phyloP scores from a whole-genome alignment of 176 grass and related monocot species.

The Hyparrhenia diplandra region DNA sequence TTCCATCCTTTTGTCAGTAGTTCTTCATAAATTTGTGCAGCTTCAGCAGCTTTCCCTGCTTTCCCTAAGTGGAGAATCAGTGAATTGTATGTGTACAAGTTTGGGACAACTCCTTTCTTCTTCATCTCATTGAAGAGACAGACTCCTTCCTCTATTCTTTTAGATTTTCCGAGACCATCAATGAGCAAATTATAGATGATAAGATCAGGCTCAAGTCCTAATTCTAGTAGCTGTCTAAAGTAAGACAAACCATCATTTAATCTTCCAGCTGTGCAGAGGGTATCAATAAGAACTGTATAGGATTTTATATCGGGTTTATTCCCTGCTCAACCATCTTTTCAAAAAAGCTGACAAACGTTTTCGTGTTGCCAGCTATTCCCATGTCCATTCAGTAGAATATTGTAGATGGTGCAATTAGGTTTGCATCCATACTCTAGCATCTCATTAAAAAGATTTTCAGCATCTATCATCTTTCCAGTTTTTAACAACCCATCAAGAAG shows the following conservation, averaged over 20 bases:
- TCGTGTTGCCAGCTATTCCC: constrained; percentile 63
- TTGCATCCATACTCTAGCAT: constrained; percentile 77
- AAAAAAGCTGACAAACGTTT: constrained; percentile 60
- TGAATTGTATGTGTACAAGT: constrained; percentile 90
- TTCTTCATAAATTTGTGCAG: constrained; percentile 78
- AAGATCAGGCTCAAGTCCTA: constrained; percentile 74
- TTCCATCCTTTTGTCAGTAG: constrained; percentile 67
- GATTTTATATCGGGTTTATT: constrained; percentile 94
- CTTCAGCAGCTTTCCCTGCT: constrained; percentile 64
- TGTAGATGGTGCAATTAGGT: constrained; percentile 82
- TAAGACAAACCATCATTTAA: constrained; percentile 64
- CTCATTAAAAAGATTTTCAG: constrained; percentile 67
- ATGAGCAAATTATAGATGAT: constrained; percentile 88
- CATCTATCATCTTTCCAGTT: constrained; percentile 59
- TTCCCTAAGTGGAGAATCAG: constrained; percentile 86
- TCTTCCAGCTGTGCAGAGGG: constrained; percentile 52
- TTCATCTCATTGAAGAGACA: constrained; percentile 74
- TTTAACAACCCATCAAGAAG: constrained; percentile 86
- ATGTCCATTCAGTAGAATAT: constrained; percentile 84
- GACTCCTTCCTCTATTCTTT: constrained; percentile 62
- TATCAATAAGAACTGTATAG: constrained; percentile 68
- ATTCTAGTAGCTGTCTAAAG: constrained; percentile 52
- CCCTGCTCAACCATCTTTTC: constrained; percentile 63
- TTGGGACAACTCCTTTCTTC: constrained; percentile 60
- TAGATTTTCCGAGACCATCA: constrained; percentile 69